A percentile compares a stretch with the other conserved stretches of the same genome.
Conservation (phyloP, 345 rosid genomes). For the Lepidium sativum region DNA sequence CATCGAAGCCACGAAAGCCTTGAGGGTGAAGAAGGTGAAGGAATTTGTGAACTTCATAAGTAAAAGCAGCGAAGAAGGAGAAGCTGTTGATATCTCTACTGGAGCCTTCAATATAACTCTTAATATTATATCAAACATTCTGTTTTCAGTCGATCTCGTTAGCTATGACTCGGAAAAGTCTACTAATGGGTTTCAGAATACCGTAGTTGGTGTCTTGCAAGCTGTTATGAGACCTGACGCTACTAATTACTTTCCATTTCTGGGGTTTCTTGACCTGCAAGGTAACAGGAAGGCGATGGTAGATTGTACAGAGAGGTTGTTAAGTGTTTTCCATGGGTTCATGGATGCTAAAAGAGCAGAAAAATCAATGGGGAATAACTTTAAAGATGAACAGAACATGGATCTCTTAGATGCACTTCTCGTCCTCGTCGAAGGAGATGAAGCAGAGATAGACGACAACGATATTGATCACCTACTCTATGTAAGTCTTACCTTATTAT, state of each 20-base stretch:
- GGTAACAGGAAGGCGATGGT: slow-evolving; percentile 14
- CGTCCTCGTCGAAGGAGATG: slow-evolving; percentile 11
- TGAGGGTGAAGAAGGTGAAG: background rate
- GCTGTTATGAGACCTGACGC: slow-evolving; percentile 33
- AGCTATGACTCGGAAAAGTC: slow-evolving; percentile 11
- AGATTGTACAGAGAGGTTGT: background rate
- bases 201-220: slow-evolving; percentile 24
- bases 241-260: slow-evolving; percentile 38
- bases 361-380: background rate
- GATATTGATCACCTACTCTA: slow-evolving; percentile 24
- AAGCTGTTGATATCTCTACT: slow-evolving; percentile 21
- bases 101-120: slow-evolving; percentile 32
- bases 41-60: slow-evolving; percentile 3
- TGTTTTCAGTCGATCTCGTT: slow-evolving; percentile 39
- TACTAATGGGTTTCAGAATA: slow-evolving; percentile 21
- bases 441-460: slow-evolving; percentile 8
- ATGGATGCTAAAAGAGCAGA: slow-evolving; percentile 11
- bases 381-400: background rate
- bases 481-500: slow-evolving; percentile 19
- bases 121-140: slow-evolving; percentile 31
- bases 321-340: slow-evolving; percentile 21
- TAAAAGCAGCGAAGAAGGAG: background rate
- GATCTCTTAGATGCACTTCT: slow-evolving; percentile 34
- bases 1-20: slow-evolving; percentile 1
- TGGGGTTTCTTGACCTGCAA: slow-evolving; percentile 38